These are phyloP conservation scores for Naganishia cerealis DNA, from an alignment of 1,284 basidiomycete genomes.

Conservation along the genomic window DNA sequence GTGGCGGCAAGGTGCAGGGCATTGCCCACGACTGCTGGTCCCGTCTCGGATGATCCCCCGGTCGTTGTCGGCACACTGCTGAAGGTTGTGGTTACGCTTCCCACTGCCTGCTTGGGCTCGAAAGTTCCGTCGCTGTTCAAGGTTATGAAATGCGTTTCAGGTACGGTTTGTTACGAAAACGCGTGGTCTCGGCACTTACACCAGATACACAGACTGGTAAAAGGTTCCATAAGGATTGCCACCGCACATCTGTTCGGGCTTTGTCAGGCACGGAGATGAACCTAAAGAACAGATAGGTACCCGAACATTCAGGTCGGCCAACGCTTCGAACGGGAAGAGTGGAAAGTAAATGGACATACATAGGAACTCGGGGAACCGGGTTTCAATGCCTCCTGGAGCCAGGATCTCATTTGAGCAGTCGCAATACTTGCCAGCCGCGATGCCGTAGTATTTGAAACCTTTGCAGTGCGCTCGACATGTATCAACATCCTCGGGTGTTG, in stretches of 20 bases:
- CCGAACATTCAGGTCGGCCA: neutral
- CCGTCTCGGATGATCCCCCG: neutral
- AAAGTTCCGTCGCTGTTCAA: constrained; percentile 12
- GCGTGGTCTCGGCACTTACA: constrained; percentile 3
- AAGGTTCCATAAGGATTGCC: constrained; percentile 23
- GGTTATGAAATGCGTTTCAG: neutral
- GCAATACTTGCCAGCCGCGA: constrained; percentile 26
- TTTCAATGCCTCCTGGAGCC: constrained; percentile 11
- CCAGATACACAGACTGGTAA: constrained; percentile 28
- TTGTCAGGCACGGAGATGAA: constrained; percentile 21
- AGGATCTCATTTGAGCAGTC: constrained; percentile 15
- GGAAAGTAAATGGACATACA: constrained; percentile 4
- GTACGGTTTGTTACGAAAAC: neutral
- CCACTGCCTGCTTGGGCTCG: constrained; percentile 15
- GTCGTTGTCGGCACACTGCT: constrained; percentile 15
- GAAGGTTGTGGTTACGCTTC: constrained; percentile 5
- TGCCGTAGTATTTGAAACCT: constrained; percentile 30
- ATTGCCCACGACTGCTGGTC: constrained; percentile 1
- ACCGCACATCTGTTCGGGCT: constrained; percentile 31
- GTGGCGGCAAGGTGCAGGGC: neutral
- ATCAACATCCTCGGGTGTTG: constrained; percentile 21
- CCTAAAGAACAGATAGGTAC: constrained; percentile 4
- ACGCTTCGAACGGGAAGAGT: neutral
- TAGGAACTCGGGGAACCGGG: constrained; percentile 21
- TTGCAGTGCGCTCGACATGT: constrained; percentile 25